Conservation (phyloP, 2,329 filamentous ascomycete species). For the Delphinella strobiligena region DNA sequence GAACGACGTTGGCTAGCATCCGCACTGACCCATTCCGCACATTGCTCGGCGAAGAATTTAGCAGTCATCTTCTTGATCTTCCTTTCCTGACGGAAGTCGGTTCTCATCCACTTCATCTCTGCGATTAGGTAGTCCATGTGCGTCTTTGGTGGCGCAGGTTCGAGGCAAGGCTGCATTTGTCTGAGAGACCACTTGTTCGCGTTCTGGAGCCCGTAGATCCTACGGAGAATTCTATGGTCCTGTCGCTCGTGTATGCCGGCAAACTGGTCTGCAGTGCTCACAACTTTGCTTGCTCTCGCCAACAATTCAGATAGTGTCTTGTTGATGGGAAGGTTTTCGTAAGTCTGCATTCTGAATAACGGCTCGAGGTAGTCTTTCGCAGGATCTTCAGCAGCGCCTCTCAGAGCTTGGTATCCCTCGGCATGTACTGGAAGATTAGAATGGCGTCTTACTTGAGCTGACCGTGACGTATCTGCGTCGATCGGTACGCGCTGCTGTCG, state of each 20-base stretch:
- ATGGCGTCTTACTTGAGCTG: not conserved
- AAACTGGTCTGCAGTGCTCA: constrained; percentile 75
- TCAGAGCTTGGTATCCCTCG: constrained; percentile 30
- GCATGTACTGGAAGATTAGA: not conserved
- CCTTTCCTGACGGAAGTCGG: constrained; percentile 84
- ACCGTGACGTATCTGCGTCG: not conserved
- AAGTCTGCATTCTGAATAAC: constrained; percentile 45
- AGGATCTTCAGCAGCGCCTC: constrained; percentile 34
- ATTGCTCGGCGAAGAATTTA: constrained; percentile 67
- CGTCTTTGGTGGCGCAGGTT: constrained; percentile 62
- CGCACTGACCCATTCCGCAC: constrained; percentile 67
- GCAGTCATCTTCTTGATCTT: constrained; percentile 86
- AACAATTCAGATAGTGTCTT: constrained; percentile 58
- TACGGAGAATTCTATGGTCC: constrained; percentile 71
- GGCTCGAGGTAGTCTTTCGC: constrained; percentile 50
- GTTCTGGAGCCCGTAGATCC: constrained; percentile 84
- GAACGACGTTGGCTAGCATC: constrained; percentile 48
- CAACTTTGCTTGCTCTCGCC: constrained; percentile 73
- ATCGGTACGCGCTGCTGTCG: not conserved
- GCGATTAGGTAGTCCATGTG: constrained; percentile 81
- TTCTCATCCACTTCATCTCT: constrained; percentile 97
- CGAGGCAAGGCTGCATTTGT: constrained; percentile 72
- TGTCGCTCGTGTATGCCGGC: constrained; percentile 76
- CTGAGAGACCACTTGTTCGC: constrained; percentile 85
- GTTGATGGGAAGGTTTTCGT: constrained; percentile 40